Evolutionary conservation across 148 eudicot genomes (phyloP).

Genomic region (Fagopyrum tataricum): DNA sequence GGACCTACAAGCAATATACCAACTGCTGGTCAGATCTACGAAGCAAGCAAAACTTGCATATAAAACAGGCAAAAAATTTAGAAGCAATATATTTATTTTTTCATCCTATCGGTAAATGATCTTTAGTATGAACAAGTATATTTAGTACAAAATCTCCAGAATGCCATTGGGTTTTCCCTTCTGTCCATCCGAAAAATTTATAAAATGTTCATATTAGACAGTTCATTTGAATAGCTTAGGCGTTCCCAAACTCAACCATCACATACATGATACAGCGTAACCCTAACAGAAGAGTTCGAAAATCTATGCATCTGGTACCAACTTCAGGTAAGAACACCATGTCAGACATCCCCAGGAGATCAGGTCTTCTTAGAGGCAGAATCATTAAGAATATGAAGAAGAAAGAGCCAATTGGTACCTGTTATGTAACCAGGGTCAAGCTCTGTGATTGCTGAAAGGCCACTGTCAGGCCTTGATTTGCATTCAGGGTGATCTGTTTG

Average conservation of each 20-base stretch:
- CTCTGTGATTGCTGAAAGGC: constrained; percentile 96
- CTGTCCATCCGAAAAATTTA: neutral
- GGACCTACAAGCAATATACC: constrained; percentile 52
- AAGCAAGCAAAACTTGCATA: neutral
- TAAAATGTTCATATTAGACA: neutral
- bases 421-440: constrained; percentile 97
- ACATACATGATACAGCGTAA: neutral
- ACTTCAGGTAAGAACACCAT: neutral
- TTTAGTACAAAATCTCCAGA: neutral
- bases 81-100: neutral
- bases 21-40: constrained; percentile 8
- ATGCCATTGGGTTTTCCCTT: neutral
- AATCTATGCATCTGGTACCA: neutral
- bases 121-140: neutral
- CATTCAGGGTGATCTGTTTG: constrained; percentile 93
- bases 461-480: constrained; percentile 98
- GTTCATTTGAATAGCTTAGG: neutral
- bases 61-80: neutral
- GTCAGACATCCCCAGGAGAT: neutral
- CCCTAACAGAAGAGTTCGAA: neutral
- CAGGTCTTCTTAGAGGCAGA: neutral
- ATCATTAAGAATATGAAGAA: neutral
- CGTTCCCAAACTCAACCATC: neutral
- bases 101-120: neutral
- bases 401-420: constrained; percentile 31